Conservation (phyloP, 345 rosid genomes). For the Citropsis articulata region DNA sequence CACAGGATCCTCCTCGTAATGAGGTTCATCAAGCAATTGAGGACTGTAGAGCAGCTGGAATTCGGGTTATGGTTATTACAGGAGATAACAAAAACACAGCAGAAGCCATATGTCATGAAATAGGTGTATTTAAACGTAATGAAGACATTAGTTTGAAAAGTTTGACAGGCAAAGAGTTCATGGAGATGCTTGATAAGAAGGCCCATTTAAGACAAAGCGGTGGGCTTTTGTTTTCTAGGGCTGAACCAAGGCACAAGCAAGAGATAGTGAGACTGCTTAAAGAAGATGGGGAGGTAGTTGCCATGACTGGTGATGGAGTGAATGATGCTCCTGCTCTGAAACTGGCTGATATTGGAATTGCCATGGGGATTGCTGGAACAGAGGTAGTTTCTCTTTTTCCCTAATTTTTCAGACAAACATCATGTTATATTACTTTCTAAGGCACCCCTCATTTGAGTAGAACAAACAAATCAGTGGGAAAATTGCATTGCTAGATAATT, state of each 20-base stretch:
- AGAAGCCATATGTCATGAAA: slow-evolving; percentile 70
- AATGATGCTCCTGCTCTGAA: slow-evolving; percentile 73
- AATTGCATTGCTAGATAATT: neutral
- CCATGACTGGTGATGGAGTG: slow-evolving; percentile 71
- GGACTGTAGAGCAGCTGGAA: slow-evolving; percentile 71
- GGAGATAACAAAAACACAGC: slow-evolving; percentile 73
- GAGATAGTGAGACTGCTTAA: slow-evolving; percentile 52
- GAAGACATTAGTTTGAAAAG: slow-evolving; percentile 39
- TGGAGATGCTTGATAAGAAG: slow-evolving; percentile 36
- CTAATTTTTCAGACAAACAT: neutral
- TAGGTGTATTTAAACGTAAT: slow-evolving; percentile 50
- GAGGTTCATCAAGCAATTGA: slow-evolving; percentile 66
- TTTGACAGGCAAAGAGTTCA: slow-evolving; percentile 41
- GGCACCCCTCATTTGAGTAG: neutral
- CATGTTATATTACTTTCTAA: neutral
- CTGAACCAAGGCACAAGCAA: slow-evolving; percentile 54
- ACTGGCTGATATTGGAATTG: slow-evolving; percentile 60
- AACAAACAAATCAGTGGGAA: neutral
- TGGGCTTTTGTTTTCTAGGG: slow-evolving; percentile 49
- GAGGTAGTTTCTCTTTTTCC: slow-evolving; percentile 36
- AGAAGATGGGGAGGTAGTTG: slow-evolving; percentile 65
- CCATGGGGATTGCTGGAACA: slow-evolving; percentile 75
- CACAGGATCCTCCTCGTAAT: slow-evolving; percentile 71
- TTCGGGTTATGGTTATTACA: slow-evolving; percentile 68
- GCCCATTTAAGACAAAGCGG: slow-evolving; percentile 35